Conservation (phyloP, 495 filamentous ascomycete species). For the Neurospora sp. region DNA sequence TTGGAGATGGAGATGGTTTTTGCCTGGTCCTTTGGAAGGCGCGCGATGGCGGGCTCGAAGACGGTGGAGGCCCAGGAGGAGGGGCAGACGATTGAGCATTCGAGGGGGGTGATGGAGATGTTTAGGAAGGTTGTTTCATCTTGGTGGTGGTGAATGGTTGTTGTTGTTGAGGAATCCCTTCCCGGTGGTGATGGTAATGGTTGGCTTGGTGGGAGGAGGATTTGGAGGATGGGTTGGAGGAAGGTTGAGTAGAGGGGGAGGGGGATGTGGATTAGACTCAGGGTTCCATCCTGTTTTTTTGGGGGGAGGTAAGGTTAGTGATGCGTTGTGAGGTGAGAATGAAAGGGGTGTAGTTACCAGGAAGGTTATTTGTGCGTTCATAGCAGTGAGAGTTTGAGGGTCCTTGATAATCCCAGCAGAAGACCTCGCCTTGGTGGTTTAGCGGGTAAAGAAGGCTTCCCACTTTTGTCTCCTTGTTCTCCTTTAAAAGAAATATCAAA, state of each 20-base stretch:
- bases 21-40: conserved; percentile 33
- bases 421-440: neutral
- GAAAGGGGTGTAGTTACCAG: conserved; percentile 31
- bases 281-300: conserved; percentile 59
- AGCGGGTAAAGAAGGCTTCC: neutral
- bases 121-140: conserved; percentile 62
- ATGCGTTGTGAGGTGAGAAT: neutral
- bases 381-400: conserved; percentile 14
- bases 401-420: neutral
- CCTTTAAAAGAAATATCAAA: neutral
- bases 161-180: conserved; percentile 10
- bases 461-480: neutral
- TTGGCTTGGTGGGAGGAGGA: conserved; percentile 60
- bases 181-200: conserved; percentile 11
- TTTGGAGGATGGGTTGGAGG: conserved; percentile 69
- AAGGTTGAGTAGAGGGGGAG: conserved; percentile 70
- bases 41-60: conserved; percentile 59
- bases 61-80: conserved; percentile 57
- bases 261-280: conserved; percentile 88
- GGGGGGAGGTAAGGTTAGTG: conserved; percentile 3
- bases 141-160: conserved; percentile 38
- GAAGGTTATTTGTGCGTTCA: conserved; percentile 49
- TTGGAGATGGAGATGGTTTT: conserved; percentile 60
- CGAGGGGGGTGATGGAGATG: conserved; percentile 82
- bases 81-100: conserved; percentile 88